Evolutionary conservation across 2,329 filamentous ascomycete species (phyloP).

Genomic region (Trichophyton rubrum): DNA sequence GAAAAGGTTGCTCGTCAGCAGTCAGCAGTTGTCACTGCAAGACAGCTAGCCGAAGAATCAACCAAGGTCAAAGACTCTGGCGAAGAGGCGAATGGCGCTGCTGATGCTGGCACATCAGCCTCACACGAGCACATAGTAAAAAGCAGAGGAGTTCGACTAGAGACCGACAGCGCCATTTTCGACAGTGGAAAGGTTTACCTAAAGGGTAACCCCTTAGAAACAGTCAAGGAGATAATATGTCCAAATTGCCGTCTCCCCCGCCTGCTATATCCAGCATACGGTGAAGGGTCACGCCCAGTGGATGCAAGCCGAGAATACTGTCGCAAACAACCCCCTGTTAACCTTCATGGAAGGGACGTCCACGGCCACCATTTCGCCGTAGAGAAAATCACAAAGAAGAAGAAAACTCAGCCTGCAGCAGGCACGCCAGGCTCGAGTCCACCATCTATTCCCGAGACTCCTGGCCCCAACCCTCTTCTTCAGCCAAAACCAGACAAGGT

Average conservation of each 20-base stretch:
- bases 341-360: slow-evolving; percentile 47
- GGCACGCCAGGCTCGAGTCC: slow-evolving; percentile 27
- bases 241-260: slow-evolving; percentile 48
- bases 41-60: slow-evolving; percentile 32
- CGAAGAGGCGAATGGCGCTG: slow-evolving; percentile 21
- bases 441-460: slow-evolving; percentile 22
- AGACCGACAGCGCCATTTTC: slow-evolving; percentile 41
- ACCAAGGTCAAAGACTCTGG: slow-evolving; percentile 21
- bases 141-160: slow-evolving; percentile 25
- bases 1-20: slow-evolving; percentile 50
- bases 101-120: slow-evolving; percentile 25
- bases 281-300: slow-evolving; percentile 38
- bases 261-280: slow-evolving; percentile 45
- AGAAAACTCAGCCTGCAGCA: slow-evolving; percentile 25
- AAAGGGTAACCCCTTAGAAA: slow-evolving; percentile 47
- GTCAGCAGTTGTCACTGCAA: slow-evolving; percentile 34
- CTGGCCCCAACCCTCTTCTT: slow-evolving; percentile 19
- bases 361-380: slow-evolving; percentile 42
- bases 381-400: slow-evolving; percentile 37
- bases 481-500: slow-evolving; percentile 20
- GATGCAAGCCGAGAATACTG: slow-evolving; percentile 46
- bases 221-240: slow-evolving; percentile 47
- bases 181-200: slow-evolving; percentile 42
- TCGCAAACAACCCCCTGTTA: slow-evolving; percentile 46
- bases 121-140: slow-evolving; percentile 26